Evolutionary conservation across 108 stramenopile species (phyloP), one percentile per base, ranked within the genome.

Genomic region (Chaetoceros tenuissimus): DNA sequence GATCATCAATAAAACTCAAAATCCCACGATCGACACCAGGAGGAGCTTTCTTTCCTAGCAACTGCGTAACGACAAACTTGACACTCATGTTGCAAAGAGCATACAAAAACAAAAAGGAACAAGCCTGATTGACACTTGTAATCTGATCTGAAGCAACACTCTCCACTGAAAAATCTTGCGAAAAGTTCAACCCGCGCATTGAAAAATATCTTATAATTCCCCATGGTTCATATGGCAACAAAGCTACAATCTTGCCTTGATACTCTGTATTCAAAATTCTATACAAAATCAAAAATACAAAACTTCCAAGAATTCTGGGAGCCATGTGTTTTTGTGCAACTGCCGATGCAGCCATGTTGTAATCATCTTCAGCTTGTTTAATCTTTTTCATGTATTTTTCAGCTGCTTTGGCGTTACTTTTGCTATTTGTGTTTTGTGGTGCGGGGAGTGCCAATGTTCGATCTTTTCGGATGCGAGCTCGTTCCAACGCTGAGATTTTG

Each of bases 161-260:
- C 43, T 18, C 50, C 55, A 20, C 60, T 20, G 44, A n/a, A 48
- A 27, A 53, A 28, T 44, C 18, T 3, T 16, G 21, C 49, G 24
- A 10, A 26, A 49, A 66, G 7, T 75, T 72, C 31, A 92, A 52
- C 43, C 84, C 80, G 31, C 81, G 66, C 44, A 66, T 55, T n/a
- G 89, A 73, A 17, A 81, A 18, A 0, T 72, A 46, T 34, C 49
- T 40, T 7, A 92, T 16, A 19, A 85, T 48, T n/a, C 47, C 26
- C 49, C 68, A 82, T 2, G 89, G 89, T 16, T 67, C 53, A 69
- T 87, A 92, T 21, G 89, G 89, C 25, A 92, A 57, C 5, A 91
- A 47, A 44, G 75, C 89, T 55, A 82, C 65, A 24, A 80, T 68
- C 19, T 78, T 76, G 19, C 86, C 86, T 17, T 71, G 57, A 59